Conservation (phyloP, 2,329 filamentous ascomycete genomes). For the Annulohypoxylon truncatum region DNA sequence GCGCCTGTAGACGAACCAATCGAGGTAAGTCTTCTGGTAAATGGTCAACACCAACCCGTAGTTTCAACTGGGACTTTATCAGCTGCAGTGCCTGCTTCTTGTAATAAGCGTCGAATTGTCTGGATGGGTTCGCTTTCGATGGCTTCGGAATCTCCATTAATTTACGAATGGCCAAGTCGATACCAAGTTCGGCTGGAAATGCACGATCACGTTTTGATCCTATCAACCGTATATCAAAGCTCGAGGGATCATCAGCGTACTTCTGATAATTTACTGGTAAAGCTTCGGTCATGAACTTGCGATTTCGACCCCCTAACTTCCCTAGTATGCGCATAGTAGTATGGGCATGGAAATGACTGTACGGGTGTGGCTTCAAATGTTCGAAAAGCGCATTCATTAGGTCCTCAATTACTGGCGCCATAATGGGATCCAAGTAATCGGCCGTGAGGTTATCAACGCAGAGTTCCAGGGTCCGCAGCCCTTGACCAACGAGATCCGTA, state of each 20-base stretch:
- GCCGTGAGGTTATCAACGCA: constrained; percentile 98
- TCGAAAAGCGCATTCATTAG: constrained; percentile 98
- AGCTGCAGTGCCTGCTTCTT: constrained; percentile 93
- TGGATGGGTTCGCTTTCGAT: constrained; percentile 60
- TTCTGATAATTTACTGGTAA: constrained; percentile 84
- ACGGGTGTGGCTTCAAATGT: constrained; percentile 91
- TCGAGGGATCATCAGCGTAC: constrained; percentile 88
- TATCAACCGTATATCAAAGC: constrained; percentile 88
- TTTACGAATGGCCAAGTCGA: constrained; percentile 90
- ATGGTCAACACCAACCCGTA: constrained; percentile 87
- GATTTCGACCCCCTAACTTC: constrained; percentile 93
- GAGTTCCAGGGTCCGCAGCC: constrained; percentile 89
- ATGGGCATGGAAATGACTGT: constrained; percentile 97
- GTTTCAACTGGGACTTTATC: constrained; percentile 88
- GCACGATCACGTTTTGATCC: constrained; percentile 90
- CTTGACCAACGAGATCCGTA: constrained; percentile 93
- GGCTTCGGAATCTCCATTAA: constrained; percentile 82
- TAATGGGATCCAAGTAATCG: constrained; percentile 97
- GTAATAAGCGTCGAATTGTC: constrained; percentile 82
- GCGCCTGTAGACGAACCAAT: constrained; percentile 86
- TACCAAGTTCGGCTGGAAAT: constrained; percentile 86
- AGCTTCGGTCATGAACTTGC: constrained; percentile 93
- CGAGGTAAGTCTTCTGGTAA: constrained; percentile 90
- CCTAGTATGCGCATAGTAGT: constrained; percentile 97
- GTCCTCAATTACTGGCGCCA: constrained; percentile 98